phyloP scores from a whole-genome alignment of 805 yeast genomes.

The Candida ipomoeae region DNA sequence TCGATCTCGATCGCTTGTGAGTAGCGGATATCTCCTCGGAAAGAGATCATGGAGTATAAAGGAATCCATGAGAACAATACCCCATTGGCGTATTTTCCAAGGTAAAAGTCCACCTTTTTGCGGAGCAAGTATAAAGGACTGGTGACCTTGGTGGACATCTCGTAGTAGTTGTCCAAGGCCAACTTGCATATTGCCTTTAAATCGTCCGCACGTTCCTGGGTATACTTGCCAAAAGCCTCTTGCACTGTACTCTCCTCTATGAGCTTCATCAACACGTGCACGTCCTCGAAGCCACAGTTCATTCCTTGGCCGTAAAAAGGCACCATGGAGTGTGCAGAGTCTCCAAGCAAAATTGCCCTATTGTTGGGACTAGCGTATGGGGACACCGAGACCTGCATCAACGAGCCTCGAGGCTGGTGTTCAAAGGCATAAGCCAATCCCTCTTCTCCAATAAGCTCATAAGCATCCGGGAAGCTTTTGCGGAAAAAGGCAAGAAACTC shows the following conservation, averaged over 20 bases:
- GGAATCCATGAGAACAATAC: constrained; percentile 62
- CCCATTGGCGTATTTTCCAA: constrained; percentile 57
- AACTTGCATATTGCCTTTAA: constrained; percentile 70
- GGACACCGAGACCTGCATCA: constrained; percentile 64
- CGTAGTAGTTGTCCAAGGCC: constrained; percentile 76
- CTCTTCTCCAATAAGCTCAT: constrained; percentile 58
- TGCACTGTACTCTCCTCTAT: constrained; percentile 40
- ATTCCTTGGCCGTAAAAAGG: constrained; percentile 98
- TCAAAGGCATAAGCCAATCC: constrained; percentile 47
- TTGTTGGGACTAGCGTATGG: constrained; percentile 65
- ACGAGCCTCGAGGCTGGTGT: constrained; percentile 68
- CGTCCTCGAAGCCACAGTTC: constrained; percentile 95
- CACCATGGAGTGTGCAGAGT: constrained; percentile 95
- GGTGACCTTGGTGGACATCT: constrained; percentile 80
- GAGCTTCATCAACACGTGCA: constrained; percentile 57
- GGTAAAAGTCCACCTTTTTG: constrained; percentile 61
- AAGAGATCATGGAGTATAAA: constrained; percentile 87
- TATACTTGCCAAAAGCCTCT: constrained; percentile 53
- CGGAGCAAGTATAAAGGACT: constrained; percentile 56
- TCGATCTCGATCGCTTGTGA: constrained; percentile 58
- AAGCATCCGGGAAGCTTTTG: constrained; percentile 70
- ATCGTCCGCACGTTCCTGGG: constrained; percentile 56
- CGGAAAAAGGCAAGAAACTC: constrained; percentile 53
- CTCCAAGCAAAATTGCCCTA: constrained; percentile 71
- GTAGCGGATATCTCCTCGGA: constrained; percentile 77